phyloP scores from a whole-genome alignment of 1,284 basidiomycete species.

The Ceraceosorus guamensis region DNA sequence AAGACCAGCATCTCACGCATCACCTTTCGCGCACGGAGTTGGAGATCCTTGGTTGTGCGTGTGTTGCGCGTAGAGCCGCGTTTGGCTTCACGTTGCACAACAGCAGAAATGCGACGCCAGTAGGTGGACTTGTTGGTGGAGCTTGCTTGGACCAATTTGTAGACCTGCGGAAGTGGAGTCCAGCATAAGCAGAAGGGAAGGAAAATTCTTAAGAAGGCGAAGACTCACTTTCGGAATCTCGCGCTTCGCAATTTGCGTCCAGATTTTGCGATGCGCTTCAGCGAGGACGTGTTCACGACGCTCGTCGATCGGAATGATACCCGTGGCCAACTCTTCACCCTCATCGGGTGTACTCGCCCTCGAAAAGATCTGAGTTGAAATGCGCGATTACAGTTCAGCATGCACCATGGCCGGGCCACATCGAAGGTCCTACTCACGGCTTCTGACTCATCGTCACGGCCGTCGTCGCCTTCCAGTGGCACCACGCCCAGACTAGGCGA shows the following conservation, averaged over 20 bases:
- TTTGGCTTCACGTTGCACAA: constrained; percentile 72
- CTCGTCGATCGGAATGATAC: constrained; percentile 10
- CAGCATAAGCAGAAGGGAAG: neutral
- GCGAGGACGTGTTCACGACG: constrained; percentile 31
- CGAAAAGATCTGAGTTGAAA: neutral
- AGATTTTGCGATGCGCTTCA: constrained; percentile 45
- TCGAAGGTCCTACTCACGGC: neutral
- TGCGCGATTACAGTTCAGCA: too few species aligned
- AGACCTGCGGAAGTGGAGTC: constrained; percentile 14
- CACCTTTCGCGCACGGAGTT: constrained; percentile 75
- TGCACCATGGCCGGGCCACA: neutral
- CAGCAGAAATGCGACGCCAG: constrained; percentile 67
- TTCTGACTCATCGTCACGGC: too few species aligned
- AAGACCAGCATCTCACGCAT: constrained; percentile 82
- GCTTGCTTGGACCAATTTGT: constrained; percentile 42
- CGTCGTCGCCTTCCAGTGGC: too few species aligned
- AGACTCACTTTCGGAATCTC: constrained; percentile 38
- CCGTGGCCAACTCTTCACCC: constrained; percentile 6
- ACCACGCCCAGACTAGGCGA: neutral
- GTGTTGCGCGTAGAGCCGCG: constrained; percentile 69
- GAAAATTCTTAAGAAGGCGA: neutral
- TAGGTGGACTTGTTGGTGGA: constrained; percentile 53
- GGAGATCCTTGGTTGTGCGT: constrained; percentile 78
- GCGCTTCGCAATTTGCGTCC: constrained; percentile 44
- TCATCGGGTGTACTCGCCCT: neutral